A percentile compares a stretch with the other conserved stretches of the same genome.
Evolutionary conservation across 106 monocot genomes (phyloP).

Genomic region (Acorus calamus): DNA sequence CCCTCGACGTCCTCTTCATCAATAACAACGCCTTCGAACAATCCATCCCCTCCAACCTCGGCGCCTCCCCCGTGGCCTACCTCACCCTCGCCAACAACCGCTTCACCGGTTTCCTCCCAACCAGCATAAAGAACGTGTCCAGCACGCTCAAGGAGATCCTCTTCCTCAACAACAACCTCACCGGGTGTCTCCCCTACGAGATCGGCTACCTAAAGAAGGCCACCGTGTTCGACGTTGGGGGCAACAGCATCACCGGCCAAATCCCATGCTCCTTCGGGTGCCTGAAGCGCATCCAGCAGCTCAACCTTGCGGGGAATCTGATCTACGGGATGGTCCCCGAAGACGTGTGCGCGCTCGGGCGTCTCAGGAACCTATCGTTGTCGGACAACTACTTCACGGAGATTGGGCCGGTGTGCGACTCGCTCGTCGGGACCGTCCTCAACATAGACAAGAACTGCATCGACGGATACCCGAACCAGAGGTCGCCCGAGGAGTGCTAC

Average conservation of each 20-base stretch:
- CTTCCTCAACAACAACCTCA: conserved; percentile 42
- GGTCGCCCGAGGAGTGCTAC: conserved; percentile 9
- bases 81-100: conserved; percentile 52
- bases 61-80: conserved; percentile 16
- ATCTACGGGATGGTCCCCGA: conserved; percentile 50
- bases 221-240: conserved; percentile 45
- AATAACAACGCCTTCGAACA: conserved; percentile 48
- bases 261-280: conserved; percentile 50
- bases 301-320: conserved; percentile 49
- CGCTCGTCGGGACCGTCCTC: conserved; percentile 11
- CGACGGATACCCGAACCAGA: conserved; percentile 16
- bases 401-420: conserved; percentile 11
- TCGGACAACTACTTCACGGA: conserved; percentile 32
- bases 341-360: conserved; percentile 18
- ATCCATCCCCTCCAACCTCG: conserved; percentile 24
- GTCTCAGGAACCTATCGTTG: conserved; percentile 23
- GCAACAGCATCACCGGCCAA: conserved; percentile 32
- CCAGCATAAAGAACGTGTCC: conserved; percentile 19
- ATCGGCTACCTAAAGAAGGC: conserved; percentile 32
- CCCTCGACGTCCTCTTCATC: conserved; percentile 41
- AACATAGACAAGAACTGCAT: conserved; percentile 26
- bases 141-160: conserved; percentile 34
- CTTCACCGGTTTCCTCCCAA: conserved; percentile 45
- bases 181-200: conserved; percentile 46
- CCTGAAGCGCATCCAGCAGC: conserved; percentile 34